Evolutionary conservation across 2,329 filamentous ascomycete genomes (phyloP).

Genomic region (Talaromyces sp.): DNA sequence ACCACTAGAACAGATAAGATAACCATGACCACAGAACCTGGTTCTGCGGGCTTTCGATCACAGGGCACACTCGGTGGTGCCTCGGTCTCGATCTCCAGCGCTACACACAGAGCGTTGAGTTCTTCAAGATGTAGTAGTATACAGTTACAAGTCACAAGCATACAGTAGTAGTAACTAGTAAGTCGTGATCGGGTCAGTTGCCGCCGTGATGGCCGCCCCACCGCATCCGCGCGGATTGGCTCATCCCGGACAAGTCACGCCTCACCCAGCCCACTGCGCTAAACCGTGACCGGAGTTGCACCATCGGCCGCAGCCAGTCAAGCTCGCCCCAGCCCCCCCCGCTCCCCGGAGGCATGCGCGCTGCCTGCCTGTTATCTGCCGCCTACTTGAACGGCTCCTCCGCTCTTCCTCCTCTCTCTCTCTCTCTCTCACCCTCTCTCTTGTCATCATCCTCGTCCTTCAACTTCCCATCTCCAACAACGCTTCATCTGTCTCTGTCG

Average conservation of each 20-base stretch:
- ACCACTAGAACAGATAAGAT: no score
- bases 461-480: slow-evolving; percentile 14
- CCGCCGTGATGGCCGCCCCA: neutral
- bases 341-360: neutral
- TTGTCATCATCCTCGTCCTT: slow-evolving; percentile 22
- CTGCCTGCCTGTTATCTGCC: slow-evolving; percentile 8
- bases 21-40: no score
- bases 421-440: slow-evolving; percentile 18
- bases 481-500: slow-evolving; percentile 12
- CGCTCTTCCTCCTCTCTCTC: slow-evolving; percentile 19
- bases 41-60: neutral
- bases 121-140: no score
- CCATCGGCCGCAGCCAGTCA: neutral
- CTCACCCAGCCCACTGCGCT: neutral
- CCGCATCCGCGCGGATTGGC: neutral
- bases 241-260: neutral
- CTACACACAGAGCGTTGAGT: no score
- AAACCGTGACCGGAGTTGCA: neutral
- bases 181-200: neutral
- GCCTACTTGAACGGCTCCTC: slow-evolving; percentile 21
- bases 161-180: no score
- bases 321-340: neutral
- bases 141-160: neutral
- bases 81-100: no score
- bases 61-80: neutral